These are phyloP conservation scores for Jackrogersella minutella DNA, from an alignment of 495 filamentous ascomycete species.

Conservation along the genomic window DNA sequence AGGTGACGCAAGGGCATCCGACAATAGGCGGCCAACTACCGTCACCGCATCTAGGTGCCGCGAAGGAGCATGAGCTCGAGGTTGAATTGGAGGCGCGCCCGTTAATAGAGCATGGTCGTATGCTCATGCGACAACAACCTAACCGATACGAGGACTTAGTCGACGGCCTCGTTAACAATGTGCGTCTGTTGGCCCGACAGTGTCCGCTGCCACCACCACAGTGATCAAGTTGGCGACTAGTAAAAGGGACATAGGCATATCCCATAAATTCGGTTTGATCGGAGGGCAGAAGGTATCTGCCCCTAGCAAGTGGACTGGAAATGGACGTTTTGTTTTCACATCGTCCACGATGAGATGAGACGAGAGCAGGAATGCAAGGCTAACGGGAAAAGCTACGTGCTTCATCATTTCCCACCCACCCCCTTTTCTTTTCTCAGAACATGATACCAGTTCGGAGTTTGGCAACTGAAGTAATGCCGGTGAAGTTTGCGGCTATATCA, in stretches of 20 bases:
- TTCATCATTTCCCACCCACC: not conserved
- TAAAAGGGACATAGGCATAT: not conserved
- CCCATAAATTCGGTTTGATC: too few relatives aligned
- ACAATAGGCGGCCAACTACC: constrained; percentile 28
- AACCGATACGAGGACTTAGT: constrained; percentile 78
- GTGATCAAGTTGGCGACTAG: not conserved
- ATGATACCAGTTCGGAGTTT: constrained; percentile 37
- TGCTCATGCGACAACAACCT: constrained; percentile 63
- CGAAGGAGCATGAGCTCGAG: constrained; percentile 89
- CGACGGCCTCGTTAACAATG: constrained; percentile 85
- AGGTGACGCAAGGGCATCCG: constrained; percentile 66
- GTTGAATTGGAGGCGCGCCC: constrained; percentile 76
- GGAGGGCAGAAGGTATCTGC: not conserved
- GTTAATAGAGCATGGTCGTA: constrained; percentile 72
- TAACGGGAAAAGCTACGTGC: constrained; percentile 1
- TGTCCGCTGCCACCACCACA: constrained; percentile 20
- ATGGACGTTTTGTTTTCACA: too few relatives aligned
- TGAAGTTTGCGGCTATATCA: constrained; percentile 7
- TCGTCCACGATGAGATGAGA: not conserved
- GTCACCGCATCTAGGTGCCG: constrained; percentile 19
- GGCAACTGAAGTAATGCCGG: constrained; percentile 1
- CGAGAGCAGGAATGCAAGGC: not conserved
- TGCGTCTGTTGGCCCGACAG: constrained; percentile 68
- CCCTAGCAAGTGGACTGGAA: not conserved
- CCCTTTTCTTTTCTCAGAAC: constrained; percentile 1